These are phyloP conservation scores for Zelopaecilomyces penicillatus DNA, from an alignment of 2,329 filamentous ascomycete genomes.

Conservation along the genomic window DNA sequence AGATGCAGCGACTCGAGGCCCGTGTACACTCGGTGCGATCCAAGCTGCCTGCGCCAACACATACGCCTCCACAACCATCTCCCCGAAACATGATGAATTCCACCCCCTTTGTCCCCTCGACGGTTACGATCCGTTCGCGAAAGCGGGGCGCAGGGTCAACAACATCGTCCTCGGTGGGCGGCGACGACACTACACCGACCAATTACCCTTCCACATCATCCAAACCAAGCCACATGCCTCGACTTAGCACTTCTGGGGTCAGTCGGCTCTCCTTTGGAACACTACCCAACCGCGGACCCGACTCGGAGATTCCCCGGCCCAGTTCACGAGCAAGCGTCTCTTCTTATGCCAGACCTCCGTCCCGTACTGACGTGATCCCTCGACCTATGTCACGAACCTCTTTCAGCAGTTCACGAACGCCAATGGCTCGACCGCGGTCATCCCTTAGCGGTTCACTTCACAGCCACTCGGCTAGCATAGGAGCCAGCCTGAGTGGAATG, in stretches of 20 bases:
- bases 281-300: constrained; percentile 47
- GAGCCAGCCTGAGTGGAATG: constrained; percentile 45
- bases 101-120: constrained; percentile 39
- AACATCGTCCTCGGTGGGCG: constrained; percentile 39
- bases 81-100: constrained; percentile 48
- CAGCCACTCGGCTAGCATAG: constrained; percentile 49
- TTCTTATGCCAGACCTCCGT: constrained; percentile 45
- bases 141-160: constrained; percentile 57
- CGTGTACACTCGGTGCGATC: constrained; percentile 86
- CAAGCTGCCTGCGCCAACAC: constrained; percentile 74
- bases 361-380: constrained; percentile 44
- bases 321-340: constrained; percentile 63
- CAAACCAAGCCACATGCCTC: constrained; percentile 43
- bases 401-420: constrained; percentile 51
- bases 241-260: constrained; percentile 54
- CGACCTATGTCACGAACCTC: constrained; percentile 60
- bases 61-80: constrained; percentile 72
- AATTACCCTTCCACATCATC: constrained; percentile 27
- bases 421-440: constrained; percentile 61
- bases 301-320: constrained; percentile 46
- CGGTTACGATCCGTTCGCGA: constrained; percentile 57
- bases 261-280: constrained; percentile 57
- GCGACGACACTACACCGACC: constrained; percentile 45
- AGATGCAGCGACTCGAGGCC: constrained; percentile 94
- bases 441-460: constrained; percentile 59